Evolutionary conservation across 768 basidiomycete genomes (phyloP).

Genomic region (Coprinopsis strossmayeri): DNA sequence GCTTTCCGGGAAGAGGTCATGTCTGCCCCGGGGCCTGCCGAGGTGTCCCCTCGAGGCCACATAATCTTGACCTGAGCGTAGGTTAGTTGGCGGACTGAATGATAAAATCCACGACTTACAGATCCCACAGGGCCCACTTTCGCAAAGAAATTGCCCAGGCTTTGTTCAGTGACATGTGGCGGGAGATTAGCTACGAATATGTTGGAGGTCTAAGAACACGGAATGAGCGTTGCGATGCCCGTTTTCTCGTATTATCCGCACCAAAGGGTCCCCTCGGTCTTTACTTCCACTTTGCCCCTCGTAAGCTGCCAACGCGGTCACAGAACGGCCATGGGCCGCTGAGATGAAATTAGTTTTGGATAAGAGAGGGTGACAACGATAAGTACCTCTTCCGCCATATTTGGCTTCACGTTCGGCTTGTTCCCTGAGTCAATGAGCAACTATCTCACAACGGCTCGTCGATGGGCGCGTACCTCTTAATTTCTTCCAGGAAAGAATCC

Average conservation of each 20-base stretch:
- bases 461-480: constrained; percentile 62
- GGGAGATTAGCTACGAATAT: constrained; percentile 95
- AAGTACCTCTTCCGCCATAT: constrained; percentile 60
- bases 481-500: constrained; percentile 94
- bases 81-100: no score
- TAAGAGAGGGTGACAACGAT: neutral
- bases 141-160: constrained; percentile 87
- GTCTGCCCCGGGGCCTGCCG: constrained; percentile 62
- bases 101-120: constrained; percentile 37
- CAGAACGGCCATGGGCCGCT: constrained; percentile 64
- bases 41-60: constrained; percentile 90
- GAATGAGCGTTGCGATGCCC: neutral
- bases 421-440: constrained; percentile 49
- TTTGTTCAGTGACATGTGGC: constrained; percentile 76
- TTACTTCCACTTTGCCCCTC: constrained; percentile 88
- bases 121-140: constrained; percentile 90
- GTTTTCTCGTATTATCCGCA: constrained; percentile 20
- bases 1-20: constrained; percentile 66
- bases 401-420: constrained; percentile 89
- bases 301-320: constrained; percentile 92
- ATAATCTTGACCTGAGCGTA: constrained; percentile 94
- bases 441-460: neutral
- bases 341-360: neutral
- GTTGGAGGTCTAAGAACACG: constrained; percentile 73
- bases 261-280: constrained; percentile 84